These are phyloP conservation scores for Psilocybe sp. DNA, from an alignment of 768 basidiomycete species.

Conservation along the genomic window DNA sequence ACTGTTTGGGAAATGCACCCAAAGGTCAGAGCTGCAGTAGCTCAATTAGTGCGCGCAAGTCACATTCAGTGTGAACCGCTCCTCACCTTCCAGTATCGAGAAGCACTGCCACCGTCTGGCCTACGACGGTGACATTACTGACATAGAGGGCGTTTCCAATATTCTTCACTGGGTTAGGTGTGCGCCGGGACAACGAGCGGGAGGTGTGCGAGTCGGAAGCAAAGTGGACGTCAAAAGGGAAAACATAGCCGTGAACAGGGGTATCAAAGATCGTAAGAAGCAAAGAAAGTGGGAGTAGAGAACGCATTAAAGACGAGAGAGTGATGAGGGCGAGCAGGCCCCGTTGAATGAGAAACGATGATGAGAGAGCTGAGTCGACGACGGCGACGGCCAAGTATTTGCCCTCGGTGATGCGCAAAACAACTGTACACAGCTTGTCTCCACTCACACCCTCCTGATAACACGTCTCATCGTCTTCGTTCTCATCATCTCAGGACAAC, in stretches of 20 bases:
- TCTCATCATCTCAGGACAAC: too few species aligned
- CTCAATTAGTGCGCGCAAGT: not conserved
- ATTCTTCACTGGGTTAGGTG: constrained; percentile 50
- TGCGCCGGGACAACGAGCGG: constrained; percentile 27
- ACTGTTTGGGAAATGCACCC: constrained; percentile 53
- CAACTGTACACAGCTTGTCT: too few species aligned
- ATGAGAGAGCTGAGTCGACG: constrained; percentile 17
- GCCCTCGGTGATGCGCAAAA: too few species aligned
- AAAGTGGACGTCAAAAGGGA: constrained; percentile 38
- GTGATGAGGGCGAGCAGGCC: constrained; percentile 12
- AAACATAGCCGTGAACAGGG: constrained; percentile 31
- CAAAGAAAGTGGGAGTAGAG: constrained; percentile 42
- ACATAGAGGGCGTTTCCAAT: constrained; percentile 74
- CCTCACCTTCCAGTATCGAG: constrained; percentile 76
- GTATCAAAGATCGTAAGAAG: constrained; percentile 35
- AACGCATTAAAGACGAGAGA: constrained; percentile 31
- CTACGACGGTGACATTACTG: constrained; percentile 67
- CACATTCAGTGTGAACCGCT: not conserved
- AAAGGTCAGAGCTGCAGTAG: constrained; percentile 63
- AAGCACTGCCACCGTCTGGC: constrained; percentile 53
- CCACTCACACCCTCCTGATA: too few species aligned
- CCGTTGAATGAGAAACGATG: constrained; percentile 13
- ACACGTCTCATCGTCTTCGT: too few species aligned
- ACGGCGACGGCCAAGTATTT: constrained; percentile 4
- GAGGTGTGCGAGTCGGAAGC: constrained; percentile 15